Evolutionary conservation across 2,329 filamentous ascomycete species (phyloP), one percentile per base, ranked within the genome.

Genomic region (Neonectria coccinea): DNA sequence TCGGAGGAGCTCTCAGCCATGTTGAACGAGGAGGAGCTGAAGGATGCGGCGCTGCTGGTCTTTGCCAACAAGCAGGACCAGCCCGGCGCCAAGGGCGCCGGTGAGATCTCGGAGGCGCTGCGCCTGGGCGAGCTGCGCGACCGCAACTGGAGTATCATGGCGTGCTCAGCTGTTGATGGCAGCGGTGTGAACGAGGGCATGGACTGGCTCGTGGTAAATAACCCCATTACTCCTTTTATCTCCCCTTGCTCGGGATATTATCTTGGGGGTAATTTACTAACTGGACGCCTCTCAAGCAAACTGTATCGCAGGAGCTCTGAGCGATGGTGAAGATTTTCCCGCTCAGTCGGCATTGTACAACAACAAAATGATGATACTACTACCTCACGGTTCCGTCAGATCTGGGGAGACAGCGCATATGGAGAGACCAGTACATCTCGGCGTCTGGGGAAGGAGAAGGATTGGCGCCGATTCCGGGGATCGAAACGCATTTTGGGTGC

Each of bases 1-100:
- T 90, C 93, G 3, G 96, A 98, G 78, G 96, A 99, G 81, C 83
- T 99, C 60, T 88, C 91, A 62, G 93, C 94, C 16, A 99, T 99
- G 96, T 82, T 99, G 68, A 97, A 97, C 76, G 96, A 99, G 81
- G 96, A 98, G 70, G 95, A 99, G 81, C 86, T 99, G 59, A 92
- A 93, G 77, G 96, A 98, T 76, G 95, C 96, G 12, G 90, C 94
- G 22, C 83, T 99, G 59, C 83, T 99, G 59, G 96, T 99, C 11
- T 99, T 98, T 80, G 96, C 96, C 75, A 99, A 99, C 83, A 99
- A 99, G 84, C 96, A 99, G 80, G 96, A 99, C 82, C 94, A 98
- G 80, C 95, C 95, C 2, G 96, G 96, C 18, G 95, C 96, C 53
- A 97, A 97, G 82, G 96, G 95, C 2, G 96, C 96, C 1, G 96